Evolutionary conservation across 106 monocot genomes (phyloP).

Genomic region (Narthecium ossifragum): DNA sequence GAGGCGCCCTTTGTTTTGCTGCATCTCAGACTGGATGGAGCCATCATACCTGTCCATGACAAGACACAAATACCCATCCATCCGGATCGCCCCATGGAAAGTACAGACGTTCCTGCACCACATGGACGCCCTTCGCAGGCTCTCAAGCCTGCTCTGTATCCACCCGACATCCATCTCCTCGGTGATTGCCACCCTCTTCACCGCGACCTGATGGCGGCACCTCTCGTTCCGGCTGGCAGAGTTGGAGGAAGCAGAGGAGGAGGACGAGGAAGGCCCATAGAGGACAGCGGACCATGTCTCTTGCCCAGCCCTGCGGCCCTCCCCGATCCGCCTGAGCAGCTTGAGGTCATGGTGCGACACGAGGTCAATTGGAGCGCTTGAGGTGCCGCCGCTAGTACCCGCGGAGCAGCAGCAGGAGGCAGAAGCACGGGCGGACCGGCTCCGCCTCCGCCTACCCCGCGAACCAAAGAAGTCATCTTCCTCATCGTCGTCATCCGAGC

Average conservation of each 20-base stretch:
- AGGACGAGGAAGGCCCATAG: constrained; percentile 29
- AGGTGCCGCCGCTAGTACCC: not conserved
- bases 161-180: constrained; percentile 61
- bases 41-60: constrained; percentile 79
- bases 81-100: constrained; percentile 70
- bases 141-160: constrained; percentile 66
- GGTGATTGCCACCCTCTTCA: constrained; percentile 64
- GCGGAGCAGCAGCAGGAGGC: constrained; percentile 36
- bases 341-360: constrained; percentile 69
- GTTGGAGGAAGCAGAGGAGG: constrained; percentile 10
- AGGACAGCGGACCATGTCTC: constrained; percentile 90
- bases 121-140: constrained; percentile 54
- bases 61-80: constrained; percentile 73
- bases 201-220: constrained; percentile 80
- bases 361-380: constrained; percentile 50
- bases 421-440: constrained; percentile 12
- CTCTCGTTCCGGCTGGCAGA: constrained; percentile 18
- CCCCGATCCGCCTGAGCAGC: constrained; percentile 51
- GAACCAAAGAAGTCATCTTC: constrained; percentile 31
- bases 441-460: constrained; percentile 5
- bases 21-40: constrained; percentile 87
- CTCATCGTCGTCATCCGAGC: constrained; percentile 16
- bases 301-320: constrained; percentile 41
- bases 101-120: constrained; percentile 96
- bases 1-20: constrained; percentile 88